Conservation (phyloP, 164 flowering plant genomes). For the Malania oleifera region DNA sequence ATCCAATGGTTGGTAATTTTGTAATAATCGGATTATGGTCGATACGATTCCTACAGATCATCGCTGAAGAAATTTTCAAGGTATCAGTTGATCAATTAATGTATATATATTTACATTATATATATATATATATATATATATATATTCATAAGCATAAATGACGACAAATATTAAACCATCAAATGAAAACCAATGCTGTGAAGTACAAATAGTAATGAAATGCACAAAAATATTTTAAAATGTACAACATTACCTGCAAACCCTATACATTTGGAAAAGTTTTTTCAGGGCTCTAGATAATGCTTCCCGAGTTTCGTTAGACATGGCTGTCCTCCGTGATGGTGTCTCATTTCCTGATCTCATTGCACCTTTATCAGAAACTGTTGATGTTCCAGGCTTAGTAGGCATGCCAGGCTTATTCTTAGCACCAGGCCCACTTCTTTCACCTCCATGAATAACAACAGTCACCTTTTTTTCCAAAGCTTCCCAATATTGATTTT, state of each 20-base stretch:
- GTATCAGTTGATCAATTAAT: too few species aligned
- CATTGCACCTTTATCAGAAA: constrained; percentile 21
- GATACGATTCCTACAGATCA: too few species aligned
- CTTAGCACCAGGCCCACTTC: constrained; percentile 15
- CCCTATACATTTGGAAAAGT: constrained; percentile 51
- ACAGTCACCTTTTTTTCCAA: constrained; percentile 21
- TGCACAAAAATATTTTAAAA: too few species aligned
- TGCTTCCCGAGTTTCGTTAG: constrained; percentile 68
- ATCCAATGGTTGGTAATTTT: too few species aligned
- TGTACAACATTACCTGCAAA: constrained; percentile 59
- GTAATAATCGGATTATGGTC: too few species aligned
- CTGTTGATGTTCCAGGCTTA: constrained; percentile 15
- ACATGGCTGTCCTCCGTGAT: constrained; percentile 25
- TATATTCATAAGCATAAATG: too few species aligned
- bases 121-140: too few species aligned
- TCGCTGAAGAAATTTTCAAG: too few species aligned
- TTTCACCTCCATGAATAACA: constrained; percentile 9
- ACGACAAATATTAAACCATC: too few species aligned
- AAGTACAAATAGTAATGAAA: background rate
- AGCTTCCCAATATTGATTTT: constrained; percentile 34
- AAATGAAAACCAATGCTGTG: too few species aligned
- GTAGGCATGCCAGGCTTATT: constrained; percentile 16
- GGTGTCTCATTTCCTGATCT: constrained; percentile 20
- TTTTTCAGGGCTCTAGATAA: constrained; percentile 49
- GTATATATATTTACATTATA: too few species aligned